A percentile compares a stretch with the other conserved stretches of the same genome.
Evolutionary conservation across 202 grass and related monocot genomes (phyloP).

Genomic region (Musa balbisiana): DNA sequence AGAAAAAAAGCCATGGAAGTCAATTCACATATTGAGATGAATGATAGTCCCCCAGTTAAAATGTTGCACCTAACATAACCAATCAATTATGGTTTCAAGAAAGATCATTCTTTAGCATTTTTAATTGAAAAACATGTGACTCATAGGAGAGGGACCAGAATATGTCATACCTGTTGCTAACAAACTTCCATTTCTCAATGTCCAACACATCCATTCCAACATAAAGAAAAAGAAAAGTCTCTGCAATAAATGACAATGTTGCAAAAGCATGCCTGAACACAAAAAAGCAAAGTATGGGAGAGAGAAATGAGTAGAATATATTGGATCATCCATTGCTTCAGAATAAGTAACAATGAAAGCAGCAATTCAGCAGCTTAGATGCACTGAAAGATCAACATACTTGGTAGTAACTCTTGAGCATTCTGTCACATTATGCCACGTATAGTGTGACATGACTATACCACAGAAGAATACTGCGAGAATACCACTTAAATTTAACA

Average conservation of each 20-base stretch:
- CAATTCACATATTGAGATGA: too few relatives aligned
- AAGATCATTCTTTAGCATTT: neutral
- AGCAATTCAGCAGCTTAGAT: neutral
- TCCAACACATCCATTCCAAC: conserved; percentile 97
- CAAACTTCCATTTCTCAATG: conserved; percentile 85
- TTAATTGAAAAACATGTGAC: neutral
- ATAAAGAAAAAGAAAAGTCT: conserved; percentile 94
- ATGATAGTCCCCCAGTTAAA: too few relatives aligned
- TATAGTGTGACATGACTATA: conserved; percentile 99
- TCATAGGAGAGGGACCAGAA: neutral
- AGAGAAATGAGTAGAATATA: neutral
- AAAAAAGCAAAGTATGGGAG: neutral
- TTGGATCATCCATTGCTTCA: neutral
- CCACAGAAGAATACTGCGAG: conserved; percentile 98
- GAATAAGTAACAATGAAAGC: neutral
- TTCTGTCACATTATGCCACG: conserved; percentile 99
- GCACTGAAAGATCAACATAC: conserved; percentile 27
- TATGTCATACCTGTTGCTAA: conserved; percentile 54
- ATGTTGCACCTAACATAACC: too few relatives aligned
- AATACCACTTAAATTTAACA: conserved; percentile 86
- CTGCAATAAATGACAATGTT: conserved; percentile 88
- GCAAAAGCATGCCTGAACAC: conserved; percentile 78
- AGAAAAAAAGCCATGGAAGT: too few relatives aligned
- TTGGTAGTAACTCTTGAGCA: conserved; percentile 98
- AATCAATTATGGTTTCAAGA: too few relatives aligned